These are phyloP conservation scores for Serendipita indica DNA, from an alignment of 768 basidiomycete species.

Conservation along the genomic window DNA sequence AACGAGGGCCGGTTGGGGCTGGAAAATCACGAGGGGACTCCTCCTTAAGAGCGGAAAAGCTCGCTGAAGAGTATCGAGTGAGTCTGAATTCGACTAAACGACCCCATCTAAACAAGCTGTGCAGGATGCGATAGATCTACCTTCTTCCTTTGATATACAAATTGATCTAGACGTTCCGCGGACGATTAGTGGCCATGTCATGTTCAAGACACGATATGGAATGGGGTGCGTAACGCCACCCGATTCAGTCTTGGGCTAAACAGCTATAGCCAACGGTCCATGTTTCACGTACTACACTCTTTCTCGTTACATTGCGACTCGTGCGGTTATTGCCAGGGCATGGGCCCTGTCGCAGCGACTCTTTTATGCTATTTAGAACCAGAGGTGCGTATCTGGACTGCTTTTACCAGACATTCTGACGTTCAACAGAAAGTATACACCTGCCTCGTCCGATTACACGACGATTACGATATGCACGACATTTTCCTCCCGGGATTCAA, in stretches of 20 bases:
- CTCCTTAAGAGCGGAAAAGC: slow-evolving; percentile 19
- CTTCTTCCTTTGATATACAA: slow-evolving; percentile 86
- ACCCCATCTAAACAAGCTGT: background rate
- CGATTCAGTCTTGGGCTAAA: slow-evolving; percentile 4
- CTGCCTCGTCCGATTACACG: slow-evolving; percentile 75
- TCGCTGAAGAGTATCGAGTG: slow-evolving; percentile 22
- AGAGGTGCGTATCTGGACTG: slow-evolving; percentile 28
- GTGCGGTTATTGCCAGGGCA: slow-evolving; percentile 97
- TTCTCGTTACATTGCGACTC: slow-evolving; percentile 72
- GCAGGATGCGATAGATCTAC: slow-evolving; percentile 51
- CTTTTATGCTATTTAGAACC: slow-evolving; percentile 88
- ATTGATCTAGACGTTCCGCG: slow-evolving; percentile 96
- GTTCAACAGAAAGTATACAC: slow-evolving; percentile 49
- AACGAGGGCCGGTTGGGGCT: slow-evolving; percentile 22
- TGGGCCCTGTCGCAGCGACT: slow-evolving; percentile 95
- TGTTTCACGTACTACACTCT: slow-evolving; percentile 88
- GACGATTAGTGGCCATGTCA: slow-evolving; percentile 86
- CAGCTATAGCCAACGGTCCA: slow-evolving; percentile 61
- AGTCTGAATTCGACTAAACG: slow-evolving; percentile 4
- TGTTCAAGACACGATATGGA: slow-evolving; percentile 93
- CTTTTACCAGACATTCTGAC: background rate
- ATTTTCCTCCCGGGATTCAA: slow-evolving; percentile 93
- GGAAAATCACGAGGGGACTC: slow-evolving; percentile 14
- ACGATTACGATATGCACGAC: slow-evolving; percentile 70
- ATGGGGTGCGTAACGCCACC: slow-evolving; percentile 51